Percentiles rank a stretch among this genome's conserved stretches.
phyloP scores from a whole-genome alignment of 2,329 filamentous ascomycete genomes.

The Diaporthe helianthi region DNA sequence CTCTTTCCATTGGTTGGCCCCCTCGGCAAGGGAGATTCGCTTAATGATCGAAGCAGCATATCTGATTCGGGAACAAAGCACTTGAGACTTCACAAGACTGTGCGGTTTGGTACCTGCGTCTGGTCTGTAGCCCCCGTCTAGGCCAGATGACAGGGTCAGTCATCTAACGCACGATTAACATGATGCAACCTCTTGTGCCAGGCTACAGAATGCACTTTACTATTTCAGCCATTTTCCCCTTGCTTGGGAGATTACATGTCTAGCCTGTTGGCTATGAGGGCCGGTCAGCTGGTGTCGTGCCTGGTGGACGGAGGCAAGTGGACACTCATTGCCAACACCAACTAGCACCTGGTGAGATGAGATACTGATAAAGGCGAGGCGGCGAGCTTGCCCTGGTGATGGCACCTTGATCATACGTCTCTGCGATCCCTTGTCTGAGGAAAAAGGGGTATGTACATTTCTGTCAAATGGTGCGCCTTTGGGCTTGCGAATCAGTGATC shows the following conservation, averaged over 20 bases:
- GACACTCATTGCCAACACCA: slow-evolving; percentile 7
- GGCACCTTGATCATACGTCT: slow-evolving; percentile 24
- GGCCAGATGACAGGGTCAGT: slow-evolving; percentile 27
- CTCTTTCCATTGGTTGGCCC: background rate
- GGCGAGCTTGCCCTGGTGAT: slow-evolving; percentile 9
- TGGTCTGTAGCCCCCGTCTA: background rate
- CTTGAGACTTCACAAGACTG: slow-evolving; percentile 23
- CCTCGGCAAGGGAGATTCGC: slow-evolving; percentile 2
- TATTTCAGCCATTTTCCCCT: slow-evolving; percentile 21
- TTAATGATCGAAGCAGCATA: background rate
- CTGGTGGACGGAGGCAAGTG: slow-evolving; percentile 9
- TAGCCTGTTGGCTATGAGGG: slow-evolving; percentile 22
- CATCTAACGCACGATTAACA: background rate
- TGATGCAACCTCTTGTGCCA: slow-evolving; percentile 8
- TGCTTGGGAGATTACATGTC: background rate
- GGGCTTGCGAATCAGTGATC: background rate
- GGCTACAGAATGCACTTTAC: slow-evolving; percentile 5
- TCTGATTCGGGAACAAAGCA: slow-evolving; percentile 1
- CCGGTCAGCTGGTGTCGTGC: slow-evolving; percentile 11
- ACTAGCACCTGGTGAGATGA: background rate
- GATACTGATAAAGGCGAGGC: background rate
- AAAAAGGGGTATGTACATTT: background rate
- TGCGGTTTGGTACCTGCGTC: slow-evolving; percentile 4
- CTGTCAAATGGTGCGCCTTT: too few species aligned
- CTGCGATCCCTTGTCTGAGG: background rate